Evolutionary conservation across 441 rosid genomes (phyloP).

Genomic region (Biscutella laevigata): DNA sequence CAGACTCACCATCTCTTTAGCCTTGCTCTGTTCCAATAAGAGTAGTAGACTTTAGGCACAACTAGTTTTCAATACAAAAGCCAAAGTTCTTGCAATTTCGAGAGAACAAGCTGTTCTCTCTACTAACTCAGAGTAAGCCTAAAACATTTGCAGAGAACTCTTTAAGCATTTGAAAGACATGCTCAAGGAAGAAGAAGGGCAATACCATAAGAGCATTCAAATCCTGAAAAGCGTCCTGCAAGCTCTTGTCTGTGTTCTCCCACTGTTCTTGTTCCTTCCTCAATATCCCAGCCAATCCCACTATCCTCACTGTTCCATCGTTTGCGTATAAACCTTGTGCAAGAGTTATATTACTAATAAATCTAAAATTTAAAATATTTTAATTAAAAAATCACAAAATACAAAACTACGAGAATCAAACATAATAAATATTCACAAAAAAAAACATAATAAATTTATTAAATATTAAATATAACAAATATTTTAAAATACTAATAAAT

Average conservation of each 20-base stretch:
- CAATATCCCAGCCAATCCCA: conserved; percentile 74
- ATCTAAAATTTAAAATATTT: no score
- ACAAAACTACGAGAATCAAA: no score
- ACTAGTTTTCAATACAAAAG: neutral
- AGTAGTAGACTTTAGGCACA: conserved; percentile 9
- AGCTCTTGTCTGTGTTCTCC: conserved; percentile 92
- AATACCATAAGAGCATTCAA: conserved; percentile 81
- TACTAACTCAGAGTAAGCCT: neutral
- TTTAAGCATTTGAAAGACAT: neutral
- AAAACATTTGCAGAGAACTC: conserved; percentile 3
- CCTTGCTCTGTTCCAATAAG: conserved; percentile 54
- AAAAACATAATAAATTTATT: no score
- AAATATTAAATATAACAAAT: no score
- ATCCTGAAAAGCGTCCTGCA: conserved; percentile 91
- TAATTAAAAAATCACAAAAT: no score
- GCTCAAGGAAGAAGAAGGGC: neutral
- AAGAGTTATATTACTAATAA: no score
- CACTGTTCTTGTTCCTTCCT: conserved; percentile 90
- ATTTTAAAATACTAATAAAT: no score
- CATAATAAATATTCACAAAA: no score
- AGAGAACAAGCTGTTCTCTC: neutral
- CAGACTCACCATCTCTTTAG: conserved; percentile 85
- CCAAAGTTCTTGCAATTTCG: no score
- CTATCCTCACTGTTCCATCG: conserved; percentile 81
- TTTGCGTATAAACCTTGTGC: conserved; percentile 48